These are phyloP conservation scores for Ceratocystis variospora DNA, from an alignment of 2,329 filamentous ascomycete genomes.

Conservation along the genomic window DNA sequence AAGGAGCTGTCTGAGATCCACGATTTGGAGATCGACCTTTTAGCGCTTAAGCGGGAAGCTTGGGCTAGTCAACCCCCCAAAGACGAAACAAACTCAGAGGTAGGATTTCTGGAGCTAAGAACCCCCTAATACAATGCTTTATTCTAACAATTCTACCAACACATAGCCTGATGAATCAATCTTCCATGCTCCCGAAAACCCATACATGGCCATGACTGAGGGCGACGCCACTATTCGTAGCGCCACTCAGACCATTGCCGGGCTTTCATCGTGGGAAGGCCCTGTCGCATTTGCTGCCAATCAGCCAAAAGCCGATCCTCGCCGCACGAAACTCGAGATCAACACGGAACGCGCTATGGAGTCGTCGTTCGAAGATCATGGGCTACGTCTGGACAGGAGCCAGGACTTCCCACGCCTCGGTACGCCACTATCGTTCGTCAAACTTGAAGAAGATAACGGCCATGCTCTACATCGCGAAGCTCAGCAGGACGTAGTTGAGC, in stretches of 20 bases:
- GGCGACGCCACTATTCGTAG: slow-evolving; percentile 4
- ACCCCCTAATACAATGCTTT: neutral
- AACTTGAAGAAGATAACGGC: slow-evolving; percentile 5
- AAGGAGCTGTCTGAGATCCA: neutral
- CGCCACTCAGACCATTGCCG: neutral
- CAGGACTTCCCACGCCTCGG: slow-evolving; percentile 8
- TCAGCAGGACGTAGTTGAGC: slow-evolving; percentile 3
- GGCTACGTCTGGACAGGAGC: slow-evolving; percentile 3
- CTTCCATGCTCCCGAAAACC: neutral
- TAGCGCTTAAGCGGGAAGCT: neutral
- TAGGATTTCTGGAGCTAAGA: neutral
- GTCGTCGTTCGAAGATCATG: slow-evolving; percentile 3
- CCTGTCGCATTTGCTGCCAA: neutral
- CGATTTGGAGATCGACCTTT: neutral
- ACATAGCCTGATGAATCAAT: neutral
- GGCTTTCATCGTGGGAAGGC: slow-evolving; percentile 1
- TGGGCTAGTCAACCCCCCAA: neutral
- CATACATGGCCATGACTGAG: neutral
- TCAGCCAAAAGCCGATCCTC: slow-evolving; percentile 5
- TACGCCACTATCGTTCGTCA: neutral
- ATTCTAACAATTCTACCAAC: neutral
- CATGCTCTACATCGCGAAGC: slow-evolving; percentile 1
- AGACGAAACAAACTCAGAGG: neutral
- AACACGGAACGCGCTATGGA: slow-evolving; percentile 9
- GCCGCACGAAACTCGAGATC: slow-evolving; percentile 6